Percentiles rank a stretch among this genome's conserved stretches.
Evolutionary conservation across 129 eudicot species (phyloP).

Genomic region (Smallanthus sonchifolius): DNA sequence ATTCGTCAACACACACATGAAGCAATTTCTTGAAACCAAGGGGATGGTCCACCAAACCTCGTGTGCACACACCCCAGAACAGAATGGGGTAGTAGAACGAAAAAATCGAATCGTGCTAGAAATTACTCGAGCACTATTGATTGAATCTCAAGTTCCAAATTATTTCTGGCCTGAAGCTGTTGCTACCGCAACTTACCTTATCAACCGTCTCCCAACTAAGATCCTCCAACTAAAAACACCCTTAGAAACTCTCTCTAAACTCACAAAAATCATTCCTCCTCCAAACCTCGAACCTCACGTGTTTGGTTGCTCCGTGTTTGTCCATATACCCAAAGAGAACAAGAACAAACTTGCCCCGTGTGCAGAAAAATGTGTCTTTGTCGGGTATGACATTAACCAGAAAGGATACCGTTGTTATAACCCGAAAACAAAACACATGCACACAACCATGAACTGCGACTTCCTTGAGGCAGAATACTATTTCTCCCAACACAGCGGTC

Average conservation of each 20-base stretch:
- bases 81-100: neutral
- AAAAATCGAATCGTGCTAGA: neutral
- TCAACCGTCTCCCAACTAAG: neutral
- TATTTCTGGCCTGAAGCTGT: neutral
- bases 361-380: neutral
- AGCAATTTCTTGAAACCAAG: neutral
- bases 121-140: neutral
- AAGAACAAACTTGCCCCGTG: neutral
- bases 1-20: neutral
- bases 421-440: neutral
- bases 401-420: conserved; percentile 4
- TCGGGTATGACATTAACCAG: neutral
- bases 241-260: neutral
- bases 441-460: neutral
- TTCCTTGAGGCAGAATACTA: neutral
- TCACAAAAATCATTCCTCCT: neutral
- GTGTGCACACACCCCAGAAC: neutral
- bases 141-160: neutral
- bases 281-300: neutral
- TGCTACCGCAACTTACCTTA: neutral
- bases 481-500: too few relatives aligned
- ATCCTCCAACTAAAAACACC: neutral
- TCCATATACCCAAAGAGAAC: neutral
- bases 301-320: neutral
- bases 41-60: neutral